Conservation (phyloP, 192 early-diverging fungal species). For the Spinellus fusiger region DNA sequence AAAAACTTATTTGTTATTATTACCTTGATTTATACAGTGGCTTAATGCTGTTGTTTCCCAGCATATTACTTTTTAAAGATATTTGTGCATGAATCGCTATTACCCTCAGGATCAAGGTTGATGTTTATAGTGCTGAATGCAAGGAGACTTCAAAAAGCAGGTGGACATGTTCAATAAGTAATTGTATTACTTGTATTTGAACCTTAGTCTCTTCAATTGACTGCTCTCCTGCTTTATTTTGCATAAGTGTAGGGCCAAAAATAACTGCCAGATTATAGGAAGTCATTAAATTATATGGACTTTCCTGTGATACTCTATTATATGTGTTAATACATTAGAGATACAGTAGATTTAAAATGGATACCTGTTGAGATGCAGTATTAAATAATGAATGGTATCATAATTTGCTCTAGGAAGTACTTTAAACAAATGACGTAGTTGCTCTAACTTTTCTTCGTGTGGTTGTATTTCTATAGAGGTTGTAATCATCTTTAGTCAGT, state of each 20-base stretch:
- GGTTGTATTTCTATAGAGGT: slow-evolving; percentile 12
- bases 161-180: not conserved
- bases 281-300: slow-evolving; percentile 82
- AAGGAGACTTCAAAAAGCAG: not conserved
- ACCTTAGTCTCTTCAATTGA: not conserved
- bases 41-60: too few relatives aligned
- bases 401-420: slow-evolving; percentile 56
- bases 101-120: too few relatives aligned
- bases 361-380: slow-evolving; percentile 56
- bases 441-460: slow-evolving; percentile 31
- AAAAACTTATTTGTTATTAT: too few relatives aligned
- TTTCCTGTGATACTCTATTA: slow-evolving; percentile 51
- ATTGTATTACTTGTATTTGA: not conserved
- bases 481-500: not conserved
- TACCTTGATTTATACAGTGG: too few relatives aligned
- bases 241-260: slow-evolving; percentile 86
- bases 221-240: slow-evolving; percentile 39
- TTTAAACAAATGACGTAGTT: slow-evolving; percentile 29
- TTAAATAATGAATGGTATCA: slow-evolving; percentile 51
- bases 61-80: too few relatives aligned
- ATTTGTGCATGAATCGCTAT: too few relatives aligned
- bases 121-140: too few relatives aligned
- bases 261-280: slow-evolving; percentile 88
- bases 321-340: not conserved
- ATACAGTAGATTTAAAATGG: not conserved